Evolutionary conservation across 2,329 filamentous ascomycete genomes (phyloP).

Genomic region (Aspergillus luchuensis): DNA sequence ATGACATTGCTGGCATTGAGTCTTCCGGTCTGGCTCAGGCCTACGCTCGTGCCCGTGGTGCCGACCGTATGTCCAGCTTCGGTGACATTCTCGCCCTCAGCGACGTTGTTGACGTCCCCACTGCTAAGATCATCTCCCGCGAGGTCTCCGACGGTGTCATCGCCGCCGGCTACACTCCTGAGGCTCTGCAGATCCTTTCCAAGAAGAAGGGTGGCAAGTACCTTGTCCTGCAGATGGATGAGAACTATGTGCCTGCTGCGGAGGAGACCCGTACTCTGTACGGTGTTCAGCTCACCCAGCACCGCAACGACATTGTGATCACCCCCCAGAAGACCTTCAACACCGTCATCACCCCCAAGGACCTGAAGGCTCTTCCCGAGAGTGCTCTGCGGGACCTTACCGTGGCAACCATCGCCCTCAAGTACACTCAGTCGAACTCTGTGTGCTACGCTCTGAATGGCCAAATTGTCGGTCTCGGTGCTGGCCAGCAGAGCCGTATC

Average conservation of each 20-base stretch:
- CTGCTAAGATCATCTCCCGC: slow-evolving; percentile 95
- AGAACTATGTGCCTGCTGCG: slow-evolving; percentile 72
- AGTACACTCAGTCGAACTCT: slow-evolving; percentile 99
- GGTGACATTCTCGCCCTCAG: slow-evolving; percentile 95
- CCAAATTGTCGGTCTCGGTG: slow-evolving; percentile 90
- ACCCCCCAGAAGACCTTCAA: slow-evolving; percentile 78
- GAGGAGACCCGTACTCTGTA: slow-evolving; percentile 86
- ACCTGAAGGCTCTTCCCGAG: slow-evolving; percentile 70
- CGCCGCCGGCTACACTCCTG: slow-evolving; percentile 80
- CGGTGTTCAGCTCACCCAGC: slow-evolving; percentile 83
- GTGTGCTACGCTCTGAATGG: slow-evolving; percentile 96
- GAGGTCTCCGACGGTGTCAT: slow-evolving; percentile 98
- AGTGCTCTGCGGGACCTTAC: slow-evolving; percentile 85
- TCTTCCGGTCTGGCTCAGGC: slow-evolving; percentile 85
- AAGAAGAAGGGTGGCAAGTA: slow-evolving; percentile 99
- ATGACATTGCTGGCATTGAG: slow-evolving; percentile 88
- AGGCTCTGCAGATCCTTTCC: slow-evolving; percentile 84
- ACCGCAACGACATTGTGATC: slow-evolving; percentile 89
- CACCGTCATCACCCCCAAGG: slow-evolving; percentile 84
- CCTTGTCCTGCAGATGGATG: slow-evolving; percentile 92
- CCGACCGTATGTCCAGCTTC: slow-evolving; percentile 98
- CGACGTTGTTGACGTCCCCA: slow-evolving; percentile 85
- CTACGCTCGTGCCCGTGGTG: slow-evolving; percentile 91
- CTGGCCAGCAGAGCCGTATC: slow-evolving; percentile 95
- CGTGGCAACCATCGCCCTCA: slow-evolving; percentile 93